Conservation (phyloP, 768 basidiomycete species). For the Paxillus involutus region DNA sequence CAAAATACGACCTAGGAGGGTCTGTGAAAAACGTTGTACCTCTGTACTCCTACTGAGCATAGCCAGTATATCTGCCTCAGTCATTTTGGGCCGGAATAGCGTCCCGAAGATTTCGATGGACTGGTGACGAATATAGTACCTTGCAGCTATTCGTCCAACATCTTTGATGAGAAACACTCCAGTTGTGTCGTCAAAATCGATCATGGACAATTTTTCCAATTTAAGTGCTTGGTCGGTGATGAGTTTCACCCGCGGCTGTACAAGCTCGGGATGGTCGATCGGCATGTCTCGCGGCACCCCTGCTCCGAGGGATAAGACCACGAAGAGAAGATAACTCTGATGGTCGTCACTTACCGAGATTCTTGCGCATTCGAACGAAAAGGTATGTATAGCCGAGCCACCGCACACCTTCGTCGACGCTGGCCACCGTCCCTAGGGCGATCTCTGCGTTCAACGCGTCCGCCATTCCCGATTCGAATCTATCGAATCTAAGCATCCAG, state of each 20-base stretch:
- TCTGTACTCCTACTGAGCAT: conserved; percentile 92
- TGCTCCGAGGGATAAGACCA: conserved; percentile 28
- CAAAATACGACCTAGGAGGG: neutral
- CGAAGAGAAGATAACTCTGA: neutral
- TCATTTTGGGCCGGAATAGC: conserved; percentile 77
- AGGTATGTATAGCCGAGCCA: conserved; percentile 99
- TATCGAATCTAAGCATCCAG: conserved; percentile 22
- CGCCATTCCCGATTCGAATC: conserved; percentile 81
- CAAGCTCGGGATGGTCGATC: conserved; percentile 71
- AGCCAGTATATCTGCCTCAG: conserved; percentile 86
- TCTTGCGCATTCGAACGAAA: conserved; percentile 91
- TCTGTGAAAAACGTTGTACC: conserved; percentile 40
- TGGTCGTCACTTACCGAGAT: conserved; percentile 62
- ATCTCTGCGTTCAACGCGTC: conserved; percentile 96
- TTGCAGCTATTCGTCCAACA: conserved; percentile 92
- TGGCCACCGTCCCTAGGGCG: conserved; percentile 90
- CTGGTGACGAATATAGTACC: conserved; percentile 87
- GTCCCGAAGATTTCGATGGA: conserved; percentile 88
- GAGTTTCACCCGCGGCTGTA: conserved; percentile 66
- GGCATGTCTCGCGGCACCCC: conserved; percentile 73
- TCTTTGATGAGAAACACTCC: conserved; percentile 78
- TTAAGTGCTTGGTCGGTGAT: conserved; percentile 63
- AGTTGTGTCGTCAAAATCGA: conserved; percentile 61
- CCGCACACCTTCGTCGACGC: conserved; percentile 78
- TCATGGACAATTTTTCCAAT: conserved; percentile 77